Percentiles rank a stretch among this genome's conserved stretches.
These are phyloP conservation scores for Zygoascus sp. DNA, from an alignment of 1,139 yeast species.

Conservation along the genomic window DNA sequence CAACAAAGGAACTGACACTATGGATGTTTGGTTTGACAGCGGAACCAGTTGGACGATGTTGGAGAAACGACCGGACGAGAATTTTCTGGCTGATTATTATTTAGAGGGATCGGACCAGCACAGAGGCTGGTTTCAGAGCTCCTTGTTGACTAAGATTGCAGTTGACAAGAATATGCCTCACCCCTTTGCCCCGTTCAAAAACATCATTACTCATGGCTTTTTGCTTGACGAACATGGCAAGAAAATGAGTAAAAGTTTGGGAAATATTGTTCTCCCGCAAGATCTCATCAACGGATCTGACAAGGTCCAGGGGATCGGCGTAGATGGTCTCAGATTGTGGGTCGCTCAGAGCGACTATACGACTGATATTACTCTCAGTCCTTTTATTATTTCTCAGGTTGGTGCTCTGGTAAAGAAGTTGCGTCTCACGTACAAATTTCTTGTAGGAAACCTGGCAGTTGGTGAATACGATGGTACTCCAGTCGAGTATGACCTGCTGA, in stretches of 20 bases:
- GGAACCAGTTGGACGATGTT: slow-evolving; percentile 89
- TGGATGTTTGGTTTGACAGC: slow-evolving; percentile 99
- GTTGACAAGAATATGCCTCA: slow-evolving; percentile 25
- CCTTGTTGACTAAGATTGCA: slow-evolving; percentile 74
- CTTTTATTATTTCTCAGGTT: slow-evolving; percentile 67
- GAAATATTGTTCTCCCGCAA: slow-evolving; percentile 70
- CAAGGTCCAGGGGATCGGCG: slow-evolving; percentile 62
- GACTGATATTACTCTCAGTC: slow-evolving; percentile 71
- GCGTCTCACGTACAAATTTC: slow-evolving; percentile 72
- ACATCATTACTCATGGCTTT: slow-evolving; percentile 88
- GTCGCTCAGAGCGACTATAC: slow-evolving; percentile 86
- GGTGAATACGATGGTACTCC: slow-evolving; percentile 35
- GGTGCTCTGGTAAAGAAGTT: slow-evolving; percentile 77
- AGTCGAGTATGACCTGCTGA: slow-evolving; percentile 40
- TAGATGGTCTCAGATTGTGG: slow-evolving; percentile 89
- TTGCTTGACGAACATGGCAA: slow-evolving; percentile 78
- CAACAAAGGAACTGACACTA: slow-evolving; percentile 75
- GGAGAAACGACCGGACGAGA: slow-evolving; percentile 36
- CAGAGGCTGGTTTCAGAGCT: slow-evolving; percentile 98
- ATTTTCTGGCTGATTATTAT: slow-evolving; percentile 60
- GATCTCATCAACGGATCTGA: slow-evolving; percentile 57
- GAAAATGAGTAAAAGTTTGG: slow-evolving; percentile 92
- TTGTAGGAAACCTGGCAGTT: slow-evolving; percentile 63
- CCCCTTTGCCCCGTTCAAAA: slow-evolving; percentile 59
- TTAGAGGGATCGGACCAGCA: slow-evolving; percentile 97